Percentiles rank a stretch among this genome's conserved stretches.
Evolutionary conservation across 2,329 filamentous ascomycete species (phyloP).

Genomic region (Blastomyces percursus): DNA sequence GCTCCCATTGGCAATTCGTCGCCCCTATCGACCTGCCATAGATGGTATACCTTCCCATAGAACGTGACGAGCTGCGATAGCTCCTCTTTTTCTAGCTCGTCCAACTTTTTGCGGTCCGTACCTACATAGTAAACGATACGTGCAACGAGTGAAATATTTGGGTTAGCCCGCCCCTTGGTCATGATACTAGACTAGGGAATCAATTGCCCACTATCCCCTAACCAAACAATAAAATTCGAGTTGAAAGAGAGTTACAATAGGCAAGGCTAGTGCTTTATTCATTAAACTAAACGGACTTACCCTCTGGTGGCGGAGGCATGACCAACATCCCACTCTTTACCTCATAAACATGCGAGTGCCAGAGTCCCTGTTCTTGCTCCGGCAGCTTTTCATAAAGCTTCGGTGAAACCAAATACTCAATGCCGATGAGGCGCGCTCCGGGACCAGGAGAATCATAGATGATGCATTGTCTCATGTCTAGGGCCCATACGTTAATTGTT

Average conservation of each 20-base stretch:
- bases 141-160: too few species aligned
- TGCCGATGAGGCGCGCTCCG: slow-evolving; percentile 63
- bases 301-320: slow-evolving; percentile 27
- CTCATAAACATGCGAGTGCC: slow-evolving; percentile 58
- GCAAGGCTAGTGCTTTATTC: slow-evolving; percentile 12
- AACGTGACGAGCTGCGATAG: slow-evolving; percentile 30
- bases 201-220: background rate
- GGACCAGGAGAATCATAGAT: slow-evolving; percentile 63
- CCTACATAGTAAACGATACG: background rate
- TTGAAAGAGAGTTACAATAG: slow-evolving; percentile 33
- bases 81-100: background rate
- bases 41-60: slow-evolving; percentile 76
- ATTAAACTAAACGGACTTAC: background rate
- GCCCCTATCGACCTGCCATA: slow-evolving; percentile 75
- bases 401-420: slow-evolving; percentile 78
- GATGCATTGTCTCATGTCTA: slow-evolving; percentile 71
- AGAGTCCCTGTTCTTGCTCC: slow-evolving; percentile 57
- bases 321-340: slow-evolving; percentile 36
- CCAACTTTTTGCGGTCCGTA: background rate
- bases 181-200: background rate
- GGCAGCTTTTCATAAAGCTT: slow-evolving; percentile 56
- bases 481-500: background rate
- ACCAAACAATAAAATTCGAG: slow-evolving; percentile 13
- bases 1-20: slow-evolving; percentile 51
- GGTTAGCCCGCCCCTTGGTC: background rate